Base-by-base conservation (phyloP, 2,329 filamentous ascomycete genomes). In the Colletotrichum sp. region DNA sequence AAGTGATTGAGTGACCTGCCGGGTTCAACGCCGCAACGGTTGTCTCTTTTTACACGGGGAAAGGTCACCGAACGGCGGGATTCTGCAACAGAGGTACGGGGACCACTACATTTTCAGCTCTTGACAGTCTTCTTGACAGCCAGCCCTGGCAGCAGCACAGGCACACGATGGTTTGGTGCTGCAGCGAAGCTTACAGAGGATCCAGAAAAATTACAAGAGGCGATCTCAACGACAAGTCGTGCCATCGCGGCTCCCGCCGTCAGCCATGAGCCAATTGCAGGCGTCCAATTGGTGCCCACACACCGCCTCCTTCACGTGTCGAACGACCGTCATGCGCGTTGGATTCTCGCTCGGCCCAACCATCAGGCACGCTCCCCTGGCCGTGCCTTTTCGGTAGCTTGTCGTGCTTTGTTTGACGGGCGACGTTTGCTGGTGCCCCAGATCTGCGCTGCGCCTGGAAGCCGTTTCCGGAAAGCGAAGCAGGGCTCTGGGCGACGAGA, bases 231-330 rank as follows among this genome's bases (percentile, higher is more conserved):
- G 34, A 76, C 21, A 69, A 76, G 74, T 76, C 74, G 70, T 69
- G 59, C 74, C 70, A 76, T 66, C 21, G 70, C 74, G 74, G 74
- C 70, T 69, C 71, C 71, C 70, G 65, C 64, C 70, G 70, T 65
- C 24, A 48, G 32, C 39, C 60, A 69, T 52, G 30, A 57, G 28
- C 74, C 74, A 76, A 76, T 76, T 34, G 65, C 13, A 60, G 59
- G n/a, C 16, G 30, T 39, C 59, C 43, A 68, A 74, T 59, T 24
- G n/a, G 65, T 73, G 43, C 65, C 74, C 74, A 76, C 74, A 73
- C 73, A 76, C 74, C 74, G 74, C 74, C 48, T 55, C 71, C 68
- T 76, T 76, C 70, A 76, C 74, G 59, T 76, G 74, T 76, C 74
- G 74, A 76, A 76, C 74, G 57, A 76, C 59, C 16, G 71, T 76